Conservation (phyloP, 345 rosid species). For the Eutrema japonicum region DNA sequence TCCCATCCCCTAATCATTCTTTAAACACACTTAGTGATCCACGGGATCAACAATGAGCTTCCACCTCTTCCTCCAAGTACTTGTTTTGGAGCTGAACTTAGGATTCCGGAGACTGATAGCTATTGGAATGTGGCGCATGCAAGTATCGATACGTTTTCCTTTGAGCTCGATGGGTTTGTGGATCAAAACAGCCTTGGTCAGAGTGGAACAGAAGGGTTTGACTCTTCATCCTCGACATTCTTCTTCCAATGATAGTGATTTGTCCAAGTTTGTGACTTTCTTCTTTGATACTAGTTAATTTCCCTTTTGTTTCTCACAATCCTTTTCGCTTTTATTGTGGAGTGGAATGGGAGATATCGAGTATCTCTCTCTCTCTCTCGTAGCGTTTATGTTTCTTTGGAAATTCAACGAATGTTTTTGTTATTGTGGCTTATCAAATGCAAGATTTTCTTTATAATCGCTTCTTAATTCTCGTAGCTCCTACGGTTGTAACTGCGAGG, state of each 20-base stretch:
- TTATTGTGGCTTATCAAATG: conserved; percentile 25
- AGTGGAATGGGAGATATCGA: conserved; percentile 21
- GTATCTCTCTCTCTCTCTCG: conserved; percentile 12
- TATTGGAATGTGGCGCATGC: conserved; percentile 36
- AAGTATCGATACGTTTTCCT: conserved; percentile 15
- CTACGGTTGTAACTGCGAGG: background rate
- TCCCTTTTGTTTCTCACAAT: conserved; percentile 5
- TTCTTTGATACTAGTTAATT: background rate
- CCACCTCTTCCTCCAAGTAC: conserved; percentile 90
- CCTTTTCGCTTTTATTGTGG: conserved; percentile 18
- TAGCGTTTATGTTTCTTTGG: conserved; percentile 25
- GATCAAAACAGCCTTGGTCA: conserved; percentile 34
- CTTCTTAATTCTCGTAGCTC: background rate
- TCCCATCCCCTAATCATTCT: too few species aligned
- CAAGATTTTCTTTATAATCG: conserved; percentile 4
- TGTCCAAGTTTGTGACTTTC: conserved; percentile 25
- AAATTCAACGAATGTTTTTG: conserved; percentile 21
- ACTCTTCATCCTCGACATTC: conserved; percentile 19
- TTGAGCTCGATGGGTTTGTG: conserved; percentile 38
- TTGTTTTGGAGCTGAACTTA: conserved; percentile 48
- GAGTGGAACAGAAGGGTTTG: conserved; percentile 34
- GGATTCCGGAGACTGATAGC: conserved; percentile 44
- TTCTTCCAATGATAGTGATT: conserved; percentile 34
- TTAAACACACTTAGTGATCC: too few species aligned
- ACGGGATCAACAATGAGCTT: too few species aligned